Conservation (phyloP, 805 yeast genomes). For the Starmerella khaoyaiensis region DNA sequence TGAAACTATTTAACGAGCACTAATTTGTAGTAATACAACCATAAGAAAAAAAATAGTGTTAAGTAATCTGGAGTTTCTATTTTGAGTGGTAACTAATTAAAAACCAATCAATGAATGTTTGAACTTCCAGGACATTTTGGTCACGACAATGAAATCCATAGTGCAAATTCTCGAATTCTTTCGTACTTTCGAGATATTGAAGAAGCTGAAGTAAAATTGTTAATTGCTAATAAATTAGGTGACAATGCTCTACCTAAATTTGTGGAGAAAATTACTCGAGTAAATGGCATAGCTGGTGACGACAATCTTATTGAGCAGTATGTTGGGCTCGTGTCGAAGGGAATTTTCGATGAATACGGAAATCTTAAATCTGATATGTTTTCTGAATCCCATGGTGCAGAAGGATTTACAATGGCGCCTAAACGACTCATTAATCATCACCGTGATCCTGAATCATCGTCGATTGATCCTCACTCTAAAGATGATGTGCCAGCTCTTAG, state of each 20-base stretch:
- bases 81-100: neutral
- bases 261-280: conserved; percentile 1
- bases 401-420: neutral
- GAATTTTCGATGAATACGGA: conserved; percentile 9
- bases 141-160: conserved; percentile 2
- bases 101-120: conserved; percentile 2
- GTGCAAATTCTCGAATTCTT: neutral
- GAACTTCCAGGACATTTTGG: conserved; percentile 10
- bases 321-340: conserved; percentile 13
- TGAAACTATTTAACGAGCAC: too few relatives aligned
- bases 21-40: too few relatives aligned
- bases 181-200: conserved; percentile 5
- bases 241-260: neutral
- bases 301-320: conserved; percentile 1
- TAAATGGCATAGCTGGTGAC: neutral
- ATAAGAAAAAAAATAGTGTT: too few relatives aligned
- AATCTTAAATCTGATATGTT: conserved; percentile 6
- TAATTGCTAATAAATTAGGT: neutral
- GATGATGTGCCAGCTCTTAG: too few relatives aligned
- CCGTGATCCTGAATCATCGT: too few relatives aligned
- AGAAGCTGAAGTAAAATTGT: conserved; percentile 1
- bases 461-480: too few relatives aligned
- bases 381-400: conserved; percentile 1
- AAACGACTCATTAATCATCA: too few relatives aligned
- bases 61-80: neutral